Base-by-base conservation (phyloP, 2,329 filamentous ascomycete genomes). In the Colletotrichum melonis region DNA sequence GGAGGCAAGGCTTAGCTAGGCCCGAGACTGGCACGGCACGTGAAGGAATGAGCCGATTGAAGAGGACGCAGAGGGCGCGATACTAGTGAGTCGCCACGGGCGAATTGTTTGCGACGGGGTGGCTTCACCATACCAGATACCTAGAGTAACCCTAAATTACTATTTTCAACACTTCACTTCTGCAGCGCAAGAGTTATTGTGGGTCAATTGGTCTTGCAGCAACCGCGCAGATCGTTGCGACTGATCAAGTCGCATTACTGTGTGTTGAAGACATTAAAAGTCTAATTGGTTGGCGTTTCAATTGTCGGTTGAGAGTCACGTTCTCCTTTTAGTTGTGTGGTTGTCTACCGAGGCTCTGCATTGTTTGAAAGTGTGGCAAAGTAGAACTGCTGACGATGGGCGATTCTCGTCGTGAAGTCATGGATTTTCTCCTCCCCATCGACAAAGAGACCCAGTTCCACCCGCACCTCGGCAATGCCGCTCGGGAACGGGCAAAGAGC, bases 371-470 rank as follows among this genome's bases (percentile, higher is more conserved):
- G 32, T 30, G 32, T 38, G 24, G 38, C 28, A 46, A 57, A 58
- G 28, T 55, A 49, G 19, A 22, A 35, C 56, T n/a, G 28, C 59
- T 16, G 54, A 26, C 60, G 60, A 73, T 62, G 19, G 26, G 54
- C 26, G 49, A 19, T 64, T 70, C 3, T 62, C 30, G 67, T 66
- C 46, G 38, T 70, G 67, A 70, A 70, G 70, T 73, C 60, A 73
- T 73, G 67, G 70, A 73, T 55, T 73, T 22, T n/a, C 28, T 57
- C 62, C 58, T 63, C 38, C 35, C 49, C 57, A 68, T 68, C 69
- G 28, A 59, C 55, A 35, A 63, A 68, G 32, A 38, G 35, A 67
- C 64, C 57, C 49, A 68, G 64, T 68, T 68, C 64, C 69, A 72
- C 69, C 42, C 58, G 49, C 63, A 67, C 58, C 64, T 63, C 69